Evolutionary conservation across 2,329 filamentous ascomycete genomes (phyloP).

Genomic region (Penicillium sp.): DNA sequence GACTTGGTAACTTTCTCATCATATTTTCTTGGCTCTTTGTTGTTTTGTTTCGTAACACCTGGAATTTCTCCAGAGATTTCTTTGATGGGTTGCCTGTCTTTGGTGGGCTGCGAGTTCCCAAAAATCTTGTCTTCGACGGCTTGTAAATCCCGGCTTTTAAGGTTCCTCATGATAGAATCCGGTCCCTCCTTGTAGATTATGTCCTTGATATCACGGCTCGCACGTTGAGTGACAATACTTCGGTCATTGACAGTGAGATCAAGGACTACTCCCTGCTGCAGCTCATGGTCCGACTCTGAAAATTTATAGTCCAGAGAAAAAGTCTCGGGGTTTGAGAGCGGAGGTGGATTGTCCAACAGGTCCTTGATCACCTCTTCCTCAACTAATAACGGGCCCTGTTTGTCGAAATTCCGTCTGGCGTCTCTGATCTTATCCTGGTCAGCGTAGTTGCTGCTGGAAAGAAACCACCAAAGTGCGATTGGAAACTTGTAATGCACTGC

Average conservation of each 20-base stretch:
- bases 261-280: neutral
- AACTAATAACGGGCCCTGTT: no score
- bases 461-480: constrained; percentile 14
- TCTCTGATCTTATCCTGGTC: constrained; percentile 8
- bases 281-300: neutral
- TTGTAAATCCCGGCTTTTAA: neutral
- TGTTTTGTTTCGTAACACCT: no score
- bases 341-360: neutral
- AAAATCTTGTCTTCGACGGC: neutral
- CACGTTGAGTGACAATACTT: neutral
- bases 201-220: neutral
- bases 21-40: neutral
- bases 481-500: constrained; percentile 4
- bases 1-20: neutral
- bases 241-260: neutral
- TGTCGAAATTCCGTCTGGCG: no score
- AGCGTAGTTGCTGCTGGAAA: constrained; percentile 12
- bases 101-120: no score
- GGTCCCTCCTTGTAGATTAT: constrained; percentile 9
- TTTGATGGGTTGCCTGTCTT: neutral
- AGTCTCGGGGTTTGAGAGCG: neutral
- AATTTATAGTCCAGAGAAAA: neutral
- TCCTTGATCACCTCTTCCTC: neutral
- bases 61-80: neutral
- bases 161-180: neutral